Percentiles rank a stretch among this genome's conserved stretches.
Conservation (phyloP, 768 basidiomycete species). For the Tricholoma saponaceum region DNA sequence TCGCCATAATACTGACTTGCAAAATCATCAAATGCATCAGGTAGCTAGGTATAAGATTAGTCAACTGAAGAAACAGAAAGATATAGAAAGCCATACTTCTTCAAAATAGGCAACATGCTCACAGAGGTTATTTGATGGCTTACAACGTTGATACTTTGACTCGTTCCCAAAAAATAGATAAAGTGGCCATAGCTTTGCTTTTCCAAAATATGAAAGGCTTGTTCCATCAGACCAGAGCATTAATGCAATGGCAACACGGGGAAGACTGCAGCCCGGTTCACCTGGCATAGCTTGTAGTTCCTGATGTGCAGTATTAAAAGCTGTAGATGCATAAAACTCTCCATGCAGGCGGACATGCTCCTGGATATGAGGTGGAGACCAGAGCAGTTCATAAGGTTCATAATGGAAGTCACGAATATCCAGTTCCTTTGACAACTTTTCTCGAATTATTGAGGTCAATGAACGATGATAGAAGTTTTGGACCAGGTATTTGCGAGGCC, state of each 20-base stretch:
- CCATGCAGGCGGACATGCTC: conserved; percentile 5
- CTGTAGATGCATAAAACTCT: conserved; percentile 16
- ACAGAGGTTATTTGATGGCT: too few species aligned
- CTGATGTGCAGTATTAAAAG: conserved; percentile 7
- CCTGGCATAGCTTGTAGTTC: conserved; percentile 1
- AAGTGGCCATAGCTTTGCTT: conserved; percentile 27
- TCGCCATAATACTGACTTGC: neutral
- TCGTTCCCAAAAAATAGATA: too few species aligned
- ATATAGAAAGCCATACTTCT: too few species aligned
- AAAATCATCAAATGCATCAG: neutral
- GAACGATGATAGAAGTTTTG: conserved; percentile 15
- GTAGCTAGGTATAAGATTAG: too few species aligned
- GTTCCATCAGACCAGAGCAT: conserved; percentile 29
- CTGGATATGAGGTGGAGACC: neutral
- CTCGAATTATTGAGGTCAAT: conserved; percentile 11
- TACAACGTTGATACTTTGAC: conserved; percentile 23
- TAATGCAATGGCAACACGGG: conserved; percentile 11
- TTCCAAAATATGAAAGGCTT: conserved; percentile 23
- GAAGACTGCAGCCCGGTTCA: conserved; percentile 11
- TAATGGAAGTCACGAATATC: too few species aligned
- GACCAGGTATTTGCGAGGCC: neutral
- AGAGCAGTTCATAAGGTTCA: conserved; percentile 17
- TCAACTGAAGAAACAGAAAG: too few species aligned
- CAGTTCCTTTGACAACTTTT: conserved; percentile 4
- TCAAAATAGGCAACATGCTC: too few species aligned